Evolutionary conservation across 805 yeast genomes (phyloP).

Genomic region (Schwanniomyces yamadae): DNA sequence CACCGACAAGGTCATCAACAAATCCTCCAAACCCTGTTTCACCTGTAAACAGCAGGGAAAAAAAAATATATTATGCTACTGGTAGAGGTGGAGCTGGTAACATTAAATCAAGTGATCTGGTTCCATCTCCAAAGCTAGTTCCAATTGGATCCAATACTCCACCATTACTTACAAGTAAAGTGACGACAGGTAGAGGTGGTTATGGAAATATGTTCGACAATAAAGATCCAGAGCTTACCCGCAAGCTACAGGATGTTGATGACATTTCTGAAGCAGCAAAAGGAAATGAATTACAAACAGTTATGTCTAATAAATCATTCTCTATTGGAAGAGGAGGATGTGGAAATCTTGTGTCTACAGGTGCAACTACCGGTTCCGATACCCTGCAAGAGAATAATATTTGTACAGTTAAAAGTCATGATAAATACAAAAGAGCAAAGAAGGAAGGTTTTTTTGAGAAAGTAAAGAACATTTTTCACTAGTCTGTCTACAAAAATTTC

Average conservation of each 20-base stretch:
- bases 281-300: conserved; percentile 40
- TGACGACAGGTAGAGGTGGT: conserved; percentile 78
- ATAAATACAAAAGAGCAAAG: conserved; percentile 15
- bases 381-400: conserved; percentile 22
- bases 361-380: conserved; percentile 13
- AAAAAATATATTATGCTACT: conserved; percentile 51
- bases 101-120: conserved; percentile 42
- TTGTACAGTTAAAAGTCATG: conserved; percentile 36
- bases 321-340: conserved; percentile 66
- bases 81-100: conserved; percentile 84
- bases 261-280: conserved; percentile 15
- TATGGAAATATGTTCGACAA: conserved; percentile 72
- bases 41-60: conserved; percentile 23
- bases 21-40: conserved; percentile 8
- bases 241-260: conserved; percentile 69
- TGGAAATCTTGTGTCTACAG: conserved; percentile 52
- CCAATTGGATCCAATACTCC: conserved; percentile 66
- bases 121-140: conserved; percentile 54
- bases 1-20: conserved; percentile 7
- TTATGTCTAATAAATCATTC: conserved; percentile 45
- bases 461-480: conserved; percentile 41
- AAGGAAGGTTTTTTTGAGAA: conserved; percentile 44
- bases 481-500: no score
- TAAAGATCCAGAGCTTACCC: conserved; percentile 54
- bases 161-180: conserved; percentile 50